Conservation (phyloP, 78 protist species). For the Emiliania huxleyi region DNA sequence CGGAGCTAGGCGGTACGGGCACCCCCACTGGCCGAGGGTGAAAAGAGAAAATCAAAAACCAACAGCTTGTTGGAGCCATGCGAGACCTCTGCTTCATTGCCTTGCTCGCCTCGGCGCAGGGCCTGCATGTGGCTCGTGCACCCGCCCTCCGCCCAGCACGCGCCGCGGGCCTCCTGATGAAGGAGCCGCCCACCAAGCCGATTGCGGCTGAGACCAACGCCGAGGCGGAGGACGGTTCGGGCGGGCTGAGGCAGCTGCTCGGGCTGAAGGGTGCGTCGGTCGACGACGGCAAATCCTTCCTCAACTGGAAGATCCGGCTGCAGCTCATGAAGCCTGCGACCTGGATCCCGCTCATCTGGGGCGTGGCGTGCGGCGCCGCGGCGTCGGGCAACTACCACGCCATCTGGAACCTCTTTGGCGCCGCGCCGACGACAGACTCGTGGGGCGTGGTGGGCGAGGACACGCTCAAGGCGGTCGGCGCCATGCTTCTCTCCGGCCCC, state of each 20-base stretch:
- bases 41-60: too few relatives aligned
- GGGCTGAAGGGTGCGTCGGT: neutral
- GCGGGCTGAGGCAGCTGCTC: constrained; percentile 20
- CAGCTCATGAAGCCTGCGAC: constrained; percentile 49
- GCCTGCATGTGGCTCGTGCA: too few relatives aligned
- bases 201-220: neutral
- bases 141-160: too few relatives aligned
- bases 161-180: neutral
- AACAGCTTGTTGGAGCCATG: too few relatives aligned
- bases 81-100: too few relatives aligned
- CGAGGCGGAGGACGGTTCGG: neutral
- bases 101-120: too few relatives aligned
- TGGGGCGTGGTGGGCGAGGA: neutral
- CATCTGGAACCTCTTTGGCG: constrained; percentile 13
- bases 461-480: neutral
- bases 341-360: constrained; percentile 61
- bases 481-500: constrained; percentile 47
- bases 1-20: too few relatives aligned
- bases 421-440: neutral
- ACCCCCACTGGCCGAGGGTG: too few relatives aligned
- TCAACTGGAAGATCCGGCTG: constrained; percentile 50
- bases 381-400: constrained; percentile 46
- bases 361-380: constrained; percentile 58
- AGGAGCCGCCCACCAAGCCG: neutral
- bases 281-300: neutral